A percentile compares a stretch with the other conserved stretches of the same genome.
Evolutionary conservation across 352 stramenopile species (phyloP).

Genomic region (Phytophthora pseudosyringae): DNA sequence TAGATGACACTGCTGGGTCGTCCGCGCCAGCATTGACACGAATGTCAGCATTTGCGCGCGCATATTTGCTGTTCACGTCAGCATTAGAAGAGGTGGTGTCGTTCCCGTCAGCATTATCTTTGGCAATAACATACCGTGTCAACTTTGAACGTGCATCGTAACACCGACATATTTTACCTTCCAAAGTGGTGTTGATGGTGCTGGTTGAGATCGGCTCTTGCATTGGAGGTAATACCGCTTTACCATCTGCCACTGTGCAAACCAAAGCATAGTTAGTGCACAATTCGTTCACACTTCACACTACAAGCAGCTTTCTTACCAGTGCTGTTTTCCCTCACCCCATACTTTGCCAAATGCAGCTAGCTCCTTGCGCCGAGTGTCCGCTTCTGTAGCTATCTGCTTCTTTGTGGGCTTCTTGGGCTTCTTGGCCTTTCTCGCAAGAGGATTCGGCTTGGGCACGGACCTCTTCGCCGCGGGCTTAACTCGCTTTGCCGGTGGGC

Average conservation of each 20-base stretch:
- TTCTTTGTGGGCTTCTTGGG: slow-evolving; percentile 6
- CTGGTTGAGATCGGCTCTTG: too few species aligned
- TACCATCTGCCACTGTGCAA: background rate
- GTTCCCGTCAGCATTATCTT: background rate
- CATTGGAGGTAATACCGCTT: background rate
- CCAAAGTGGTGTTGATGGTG: background rate
- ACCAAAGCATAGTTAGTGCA: too few species aligned
- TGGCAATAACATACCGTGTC: background rate
- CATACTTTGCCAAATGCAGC: slow-evolving; percentile 13
- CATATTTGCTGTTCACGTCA: background rate
- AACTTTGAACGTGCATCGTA: slow-evolving; percentile 5
- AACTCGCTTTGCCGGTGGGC: too few species aligned
- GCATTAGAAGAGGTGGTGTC: background rate
- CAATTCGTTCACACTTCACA: too few species aligned
- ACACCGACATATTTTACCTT: background rate
- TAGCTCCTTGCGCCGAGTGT: background rate
- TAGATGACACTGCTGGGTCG: background rate
- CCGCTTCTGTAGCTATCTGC: background rate
- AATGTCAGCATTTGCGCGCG: background rate
- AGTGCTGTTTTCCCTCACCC: slow-evolving; percentile 1
- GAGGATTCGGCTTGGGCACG: too few species aligned
- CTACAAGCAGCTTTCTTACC: background rate
- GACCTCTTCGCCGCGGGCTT: too few species aligned
- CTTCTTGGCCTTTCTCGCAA: too few species aligned
- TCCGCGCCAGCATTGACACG: background rate